phyloP scores from a whole-genome alignment of 441 rosid species.

The Monsonia emarginata region DNA sequence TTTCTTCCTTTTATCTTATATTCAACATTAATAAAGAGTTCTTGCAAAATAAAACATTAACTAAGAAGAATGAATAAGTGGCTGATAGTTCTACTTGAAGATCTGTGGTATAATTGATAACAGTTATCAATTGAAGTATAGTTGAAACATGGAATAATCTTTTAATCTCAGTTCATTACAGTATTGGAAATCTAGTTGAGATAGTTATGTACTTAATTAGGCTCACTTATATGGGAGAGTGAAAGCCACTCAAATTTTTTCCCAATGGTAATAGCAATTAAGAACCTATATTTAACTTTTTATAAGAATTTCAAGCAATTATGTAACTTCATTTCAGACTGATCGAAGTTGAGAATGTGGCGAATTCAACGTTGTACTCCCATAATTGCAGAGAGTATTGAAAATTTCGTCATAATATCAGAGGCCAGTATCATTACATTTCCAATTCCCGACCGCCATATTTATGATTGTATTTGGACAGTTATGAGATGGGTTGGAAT shows the following conservation, averaged over 20 bases:
- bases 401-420: not conserved
- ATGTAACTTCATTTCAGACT: not conserved
- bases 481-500: not conserved
- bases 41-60: no score
- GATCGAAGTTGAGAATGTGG: not conserved
- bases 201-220: not conserved
- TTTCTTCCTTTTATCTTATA: not conserved
- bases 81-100: not conserved
- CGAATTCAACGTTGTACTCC: not conserved
- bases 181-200: not conserved
- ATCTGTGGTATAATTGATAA: not conserved
- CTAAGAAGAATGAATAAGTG: not conserved
- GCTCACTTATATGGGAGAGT: not conserved
- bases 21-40: not conserved
- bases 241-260: not conserved
- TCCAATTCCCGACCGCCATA: not conserved
- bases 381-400: not conserved
- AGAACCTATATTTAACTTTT: not conserved
- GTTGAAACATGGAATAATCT: not conserved
- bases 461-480: not conserved
- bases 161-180: not conserved
- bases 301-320: not conserved
- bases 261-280: not conserved
- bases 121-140: not conserved
- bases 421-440: not conserved